Percentiles rank a stretch among this genome's conserved stretches.
phyloP scores from a whole-genome alignment of 768 basidiomycete genomes.

The Boletus eberwhitei region DNA sequence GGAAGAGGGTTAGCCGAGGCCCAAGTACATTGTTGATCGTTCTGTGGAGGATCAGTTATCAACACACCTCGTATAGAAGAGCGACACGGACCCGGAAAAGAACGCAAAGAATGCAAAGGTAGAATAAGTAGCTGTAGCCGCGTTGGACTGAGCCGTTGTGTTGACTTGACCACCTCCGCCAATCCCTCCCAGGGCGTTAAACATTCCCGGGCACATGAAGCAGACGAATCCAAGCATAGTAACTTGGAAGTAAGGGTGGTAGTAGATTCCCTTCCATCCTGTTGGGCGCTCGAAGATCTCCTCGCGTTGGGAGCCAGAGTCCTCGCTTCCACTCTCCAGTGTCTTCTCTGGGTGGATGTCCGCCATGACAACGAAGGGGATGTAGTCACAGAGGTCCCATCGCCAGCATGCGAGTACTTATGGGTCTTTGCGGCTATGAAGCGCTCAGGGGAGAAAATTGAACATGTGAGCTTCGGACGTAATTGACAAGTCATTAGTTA shows the following conservation, averaged over 20 bases:
- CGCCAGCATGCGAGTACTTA: conserved; percentile 12
- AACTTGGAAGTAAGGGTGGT: conserved; percentile 46
- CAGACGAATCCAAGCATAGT: conserved; percentile 62
- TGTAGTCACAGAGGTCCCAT: neutral
- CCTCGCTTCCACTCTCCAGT: conserved; percentile 27
- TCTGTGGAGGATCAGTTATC: conserved; percentile 32
- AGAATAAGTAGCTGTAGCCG: conserved; percentile 65
- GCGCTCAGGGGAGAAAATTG: neutral
- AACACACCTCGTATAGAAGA: neutral
- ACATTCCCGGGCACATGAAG: conserved; percentile 65
- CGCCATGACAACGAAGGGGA: conserved; percentile 10
- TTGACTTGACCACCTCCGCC: conserved; percentile 78
- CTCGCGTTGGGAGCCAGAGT: conserved; percentile 25
- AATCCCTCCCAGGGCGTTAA: conserved; percentile 77
- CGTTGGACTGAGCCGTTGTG: conserved; percentile 61
- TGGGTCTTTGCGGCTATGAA: neutral
- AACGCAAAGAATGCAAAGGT: conserved; percentile 61
- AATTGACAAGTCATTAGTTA: conserved; percentile 1
- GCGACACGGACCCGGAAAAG: conserved; percentile 59
- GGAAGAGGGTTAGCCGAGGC: conserved; percentile 63
- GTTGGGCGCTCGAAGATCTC: conserved; percentile 45
- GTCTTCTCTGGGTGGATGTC: conserved; percentile 18
- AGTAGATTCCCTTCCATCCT: conserved; percentile 55
- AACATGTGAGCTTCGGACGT: conserved; percentile 17
- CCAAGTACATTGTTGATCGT: conserved; percentile 81